Percentiles rank a stretch among this genome's conserved stretches.
Evolutionary conservation across 148 eudicot genomes (phyloP).

Genomic region (Rhododendron henanense): DNA sequence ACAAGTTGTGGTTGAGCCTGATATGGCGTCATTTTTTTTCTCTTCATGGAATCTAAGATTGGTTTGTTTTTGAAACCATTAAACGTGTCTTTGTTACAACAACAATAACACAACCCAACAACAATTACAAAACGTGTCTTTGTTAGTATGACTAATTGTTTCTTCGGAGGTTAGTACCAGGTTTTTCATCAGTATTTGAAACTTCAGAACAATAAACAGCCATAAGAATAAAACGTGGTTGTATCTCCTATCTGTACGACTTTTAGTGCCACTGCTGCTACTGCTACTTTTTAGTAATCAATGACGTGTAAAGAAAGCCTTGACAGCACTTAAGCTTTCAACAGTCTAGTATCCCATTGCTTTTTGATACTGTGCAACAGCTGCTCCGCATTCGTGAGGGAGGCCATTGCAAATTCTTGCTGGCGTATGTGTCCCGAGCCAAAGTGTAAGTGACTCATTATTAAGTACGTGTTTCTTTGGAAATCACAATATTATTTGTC

Average conservation of each 20-base stretch:
- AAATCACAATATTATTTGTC: background rate
- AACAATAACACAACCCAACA: no score
- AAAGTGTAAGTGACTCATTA: slow-evolving; percentile 51
- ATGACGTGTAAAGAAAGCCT: slow-evolving; percentile 22
- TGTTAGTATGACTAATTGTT: background rate
- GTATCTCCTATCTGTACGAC: background rate
- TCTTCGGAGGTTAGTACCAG: background rate
- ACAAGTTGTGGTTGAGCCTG: background rate
- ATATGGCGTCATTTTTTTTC: background rate
- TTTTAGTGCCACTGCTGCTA: background rate
- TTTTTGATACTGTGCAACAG: slow-evolving; percentile 67
- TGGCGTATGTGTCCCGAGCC: slow-evolving; percentile 82
- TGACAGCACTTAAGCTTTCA: slow-evolving; percentile 75
- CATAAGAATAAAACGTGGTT: background rate
- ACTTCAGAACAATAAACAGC: background rate
- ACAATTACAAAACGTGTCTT: background rate
- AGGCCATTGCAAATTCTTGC: slow-evolving; percentile 61
- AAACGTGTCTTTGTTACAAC: no score
- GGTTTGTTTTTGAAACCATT: background rate
- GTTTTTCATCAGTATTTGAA: slow-evolving; percentile 1
- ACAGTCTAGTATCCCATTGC: slow-evolving; percentile 73
- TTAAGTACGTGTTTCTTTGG: background rate
- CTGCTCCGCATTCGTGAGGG: slow-evolving; percentile 46
- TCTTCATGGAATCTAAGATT: background rate
- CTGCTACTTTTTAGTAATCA: background rate